Evolutionary conservation across 1,139 yeast species (phyloP), one percentile per base, ranked within the genome.

Genomic region (Candida frijolesensis): DNA sequence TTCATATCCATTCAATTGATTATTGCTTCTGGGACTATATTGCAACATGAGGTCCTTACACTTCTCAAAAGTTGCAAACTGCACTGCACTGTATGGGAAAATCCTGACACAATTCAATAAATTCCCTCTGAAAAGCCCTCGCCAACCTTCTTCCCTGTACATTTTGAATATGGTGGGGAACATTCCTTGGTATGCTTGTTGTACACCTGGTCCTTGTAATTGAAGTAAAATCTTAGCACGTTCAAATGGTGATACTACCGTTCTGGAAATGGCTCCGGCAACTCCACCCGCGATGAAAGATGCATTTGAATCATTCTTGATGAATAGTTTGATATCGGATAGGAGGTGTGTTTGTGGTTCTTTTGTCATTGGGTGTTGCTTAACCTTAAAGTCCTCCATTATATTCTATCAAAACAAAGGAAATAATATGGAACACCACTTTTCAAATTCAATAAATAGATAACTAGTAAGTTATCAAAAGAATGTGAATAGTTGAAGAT

Each of bases 41-140:
- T 46, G 40, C 14, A 81, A 65, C 42, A 84, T 59, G 35, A 70
- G 51, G 41, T 70, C 74, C 63, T 90, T 91, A 63, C 85, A 76
- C 54, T 83, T 75, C 60, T 92, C 94, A 69, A 88, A 94, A 3
- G 89, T 89, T 19, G 91, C 83, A 68, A 90, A 94, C 69, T 94
- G 99, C 10, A 92, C 96, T 0, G 99, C 98, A 55, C 95, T 85
- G 65, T 94, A 94, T 0, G 99, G 99, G 55, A 94, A 83, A 33
- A 94, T 89, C 50, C 99, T 75, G 3, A 94, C 69, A 72, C 98
- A 92, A 66, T 94, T 94, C 54, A 90, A 75, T 0, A 92, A 88
- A 67, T 94, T 94, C 1, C 99, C 99, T 47, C 98, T 74, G 68
- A 90, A 89, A 59, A 89, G 76, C 0, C 99, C 97, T 52, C 83